These are phyloP conservation scores for Rutstroemia sp. DNA, from an alignment of 2,329 filamentous ascomycete genomes.

Conservation along the genomic window DNA sequence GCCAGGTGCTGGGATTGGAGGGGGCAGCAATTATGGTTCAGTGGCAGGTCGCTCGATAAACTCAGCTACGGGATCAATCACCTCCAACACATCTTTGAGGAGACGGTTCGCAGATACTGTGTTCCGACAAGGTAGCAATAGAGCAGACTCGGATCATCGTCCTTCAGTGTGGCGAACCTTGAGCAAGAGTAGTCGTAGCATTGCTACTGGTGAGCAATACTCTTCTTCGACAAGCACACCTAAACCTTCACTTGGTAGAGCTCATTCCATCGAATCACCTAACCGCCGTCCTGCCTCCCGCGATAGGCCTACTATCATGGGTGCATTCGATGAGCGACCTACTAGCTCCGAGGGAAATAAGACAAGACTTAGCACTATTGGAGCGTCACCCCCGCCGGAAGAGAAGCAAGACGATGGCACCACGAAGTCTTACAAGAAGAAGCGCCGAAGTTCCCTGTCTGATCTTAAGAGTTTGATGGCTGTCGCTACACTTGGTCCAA, in stretches of 20 bases:
- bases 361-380: conserved; percentile 26
- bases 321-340: conserved; percentile 57
- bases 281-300: conserved; percentile 49
- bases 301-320: conserved; percentile 53
- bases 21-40: conserved; percentile 21
- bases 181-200: conserved; percentile 67
- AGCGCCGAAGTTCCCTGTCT: conserved; percentile 84
- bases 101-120: conserved; percentile 72
- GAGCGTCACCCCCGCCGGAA: conserved; percentile 32
- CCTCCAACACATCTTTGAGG: conserved; percentile 80
- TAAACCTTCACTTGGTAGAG: conserved; percentile 58
- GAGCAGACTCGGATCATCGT: conserved; percentile 58
- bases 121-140: conserved; percentile 72
- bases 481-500: conserved; percentile 44
- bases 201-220: conserved; percentile 47
- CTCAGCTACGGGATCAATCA: conserved; percentile 58
- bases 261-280: conserved; percentile 68
- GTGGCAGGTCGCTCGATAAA: conserved; percentile 23
- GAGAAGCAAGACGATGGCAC: conserved; percentile 35
- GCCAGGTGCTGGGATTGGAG: conserved; percentile 22
- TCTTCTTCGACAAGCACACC: conserved; percentile 49
- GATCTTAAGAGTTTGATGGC: conserved; percentile 69
- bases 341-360: conserved; percentile 36
- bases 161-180: conserved; percentile 79
- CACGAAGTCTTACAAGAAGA: conserved; percentile 53